Base-by-base conservation (phyloP, 306 rosid genomes). In the Malus sylvestris region DNA sequence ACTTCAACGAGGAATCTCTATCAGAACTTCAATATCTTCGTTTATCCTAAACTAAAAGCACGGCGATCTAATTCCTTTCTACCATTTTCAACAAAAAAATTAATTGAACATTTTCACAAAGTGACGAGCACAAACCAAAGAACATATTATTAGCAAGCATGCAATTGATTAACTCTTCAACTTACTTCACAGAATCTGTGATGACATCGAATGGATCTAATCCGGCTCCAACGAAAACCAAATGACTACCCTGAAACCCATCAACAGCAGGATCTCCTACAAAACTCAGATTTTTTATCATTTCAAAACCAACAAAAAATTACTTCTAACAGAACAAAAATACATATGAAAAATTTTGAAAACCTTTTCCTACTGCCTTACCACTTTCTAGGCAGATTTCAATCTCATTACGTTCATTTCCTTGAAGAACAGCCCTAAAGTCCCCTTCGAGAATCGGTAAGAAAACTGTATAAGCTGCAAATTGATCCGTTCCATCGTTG, bases 301-400 rank as follows among this genome's bases (percentile, higher is more conserved):
- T 40, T 69, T 35, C 80, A 42, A 30, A 25, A 67, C 18, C 68
- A 7, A 70, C 51, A n/a, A 66, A 66, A 71, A 30, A 62, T 18
- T 4, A 3, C 9, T 57, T 40, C 35, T 9, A 9, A 19, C 14
- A 19, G 18, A 65, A 53, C 35, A 22, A 57, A 8, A 65, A 4
- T 16, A 49, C 1, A 29, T 2, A 8, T 1, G 15, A 10, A 30
- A 29, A 0, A 2, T 3, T 15, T 42, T 13, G n/a, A 1, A 19
- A 3, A 12, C 11, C 5, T 8, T 10, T 33, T 35, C 12, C 68
- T 32, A 9, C 8, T 46, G 38, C 46, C 83, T 70, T 83, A 92
- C 98, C 98, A 51, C 98, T 95, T 86, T 95, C 98, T 7, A 92
- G 87, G 78, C 97, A 95, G 51, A 95, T 90, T 83, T 95, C 97